phyloP scores from a whole-genome alignment of 192 early-diverging fungal genomes.

The Chytriomyces sp. region DNA sequence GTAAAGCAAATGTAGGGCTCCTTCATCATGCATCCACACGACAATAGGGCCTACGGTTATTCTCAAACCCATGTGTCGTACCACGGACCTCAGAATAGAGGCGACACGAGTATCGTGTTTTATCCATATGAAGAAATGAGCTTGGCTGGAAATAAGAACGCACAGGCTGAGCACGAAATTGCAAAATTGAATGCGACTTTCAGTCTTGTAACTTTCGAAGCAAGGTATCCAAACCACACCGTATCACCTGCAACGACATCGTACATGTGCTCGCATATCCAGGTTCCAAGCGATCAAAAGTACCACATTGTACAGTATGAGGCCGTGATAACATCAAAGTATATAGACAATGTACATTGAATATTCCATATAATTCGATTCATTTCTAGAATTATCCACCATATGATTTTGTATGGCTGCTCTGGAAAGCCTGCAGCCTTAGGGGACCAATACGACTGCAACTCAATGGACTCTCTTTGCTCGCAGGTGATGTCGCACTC shows the following conservation, averaged over 20 bases:
- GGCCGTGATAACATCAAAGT: constrained; percentile 12
- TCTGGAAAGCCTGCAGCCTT: not conserved
- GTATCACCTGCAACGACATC: not conserved
- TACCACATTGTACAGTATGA: constrained; percentile 32
- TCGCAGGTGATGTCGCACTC: not conserved
- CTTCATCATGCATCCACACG: no score
- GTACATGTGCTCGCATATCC: constrained; percentile 24
- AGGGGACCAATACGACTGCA: constrained; percentile 21
- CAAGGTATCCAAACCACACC: constrained; percentile 2
- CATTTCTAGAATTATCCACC: not conserved
- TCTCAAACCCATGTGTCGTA: no score
- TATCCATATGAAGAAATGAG: not conserved
- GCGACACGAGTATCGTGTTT: not conserved
- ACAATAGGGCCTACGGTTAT: no score
- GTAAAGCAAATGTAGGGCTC: no score
- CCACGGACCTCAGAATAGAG: not conserved
- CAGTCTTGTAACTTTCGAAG: not conserved
- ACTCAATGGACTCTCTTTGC: constrained; percentile 11
- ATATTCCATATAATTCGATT: no score
- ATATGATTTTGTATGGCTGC: constrained; percentile 20
- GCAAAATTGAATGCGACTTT: not conserved
- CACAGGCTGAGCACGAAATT: not conserved
- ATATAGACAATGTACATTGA: no score
- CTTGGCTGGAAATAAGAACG: not conserved
- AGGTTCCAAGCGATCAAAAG: constrained; percentile 23